Conservation (phyloP, 768 basidiomycete species). For the Tricholomella constricta region DNA sequence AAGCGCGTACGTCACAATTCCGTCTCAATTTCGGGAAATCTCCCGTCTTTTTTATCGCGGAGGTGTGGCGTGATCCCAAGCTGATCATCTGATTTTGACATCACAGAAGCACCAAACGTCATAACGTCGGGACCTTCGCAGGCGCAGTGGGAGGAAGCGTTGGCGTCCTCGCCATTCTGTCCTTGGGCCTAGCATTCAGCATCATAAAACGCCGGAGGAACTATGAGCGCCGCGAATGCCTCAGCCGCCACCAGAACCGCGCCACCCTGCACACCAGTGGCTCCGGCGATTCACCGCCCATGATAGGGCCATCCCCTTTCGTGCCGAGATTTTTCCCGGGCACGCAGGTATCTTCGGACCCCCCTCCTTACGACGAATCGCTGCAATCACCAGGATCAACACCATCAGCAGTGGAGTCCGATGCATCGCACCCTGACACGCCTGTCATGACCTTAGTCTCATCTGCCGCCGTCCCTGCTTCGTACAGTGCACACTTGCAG, state of each 20-base stretch:
- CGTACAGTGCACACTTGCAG: background rate
- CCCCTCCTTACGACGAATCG: constrained; percentile 39
- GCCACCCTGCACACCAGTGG: constrained; percentile 28
- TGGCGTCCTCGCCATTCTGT: constrained; percentile 49
- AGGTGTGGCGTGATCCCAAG: background rate
- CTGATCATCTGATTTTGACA: background rate
- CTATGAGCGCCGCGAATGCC: constrained; percentile 40
- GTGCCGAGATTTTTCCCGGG: constrained; percentile 61
- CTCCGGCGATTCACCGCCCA: constrained; percentile 39
- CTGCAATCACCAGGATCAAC: constrained; percentile 19
- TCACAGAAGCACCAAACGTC: constrained; percentile 27
- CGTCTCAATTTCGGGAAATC: constrained; percentile 32
- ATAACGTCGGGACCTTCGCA: constrained; percentile 49
- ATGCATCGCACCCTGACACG: constrained; percentile 9
- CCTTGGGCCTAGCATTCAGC: constrained; percentile 50
- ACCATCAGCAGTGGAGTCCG: constrained; percentile 6
- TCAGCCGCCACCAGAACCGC: constrained; percentile 8
- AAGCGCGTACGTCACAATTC: constrained; percentile 37
- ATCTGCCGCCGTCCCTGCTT: background rate
- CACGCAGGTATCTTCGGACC: constrained; percentile 41
- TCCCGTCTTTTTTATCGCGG: background rate
- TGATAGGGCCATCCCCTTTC: constrained; percentile 51
- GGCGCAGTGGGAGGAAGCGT: constrained; percentile 55
- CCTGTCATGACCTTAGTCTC: background rate
- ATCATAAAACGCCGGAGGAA: constrained; percentile 47